These are phyloP conservation scores for Botrytis tulipae DNA, from an alignment of 2,329 filamentous ascomycete genomes.

Conservation along the genomic window DNA sequence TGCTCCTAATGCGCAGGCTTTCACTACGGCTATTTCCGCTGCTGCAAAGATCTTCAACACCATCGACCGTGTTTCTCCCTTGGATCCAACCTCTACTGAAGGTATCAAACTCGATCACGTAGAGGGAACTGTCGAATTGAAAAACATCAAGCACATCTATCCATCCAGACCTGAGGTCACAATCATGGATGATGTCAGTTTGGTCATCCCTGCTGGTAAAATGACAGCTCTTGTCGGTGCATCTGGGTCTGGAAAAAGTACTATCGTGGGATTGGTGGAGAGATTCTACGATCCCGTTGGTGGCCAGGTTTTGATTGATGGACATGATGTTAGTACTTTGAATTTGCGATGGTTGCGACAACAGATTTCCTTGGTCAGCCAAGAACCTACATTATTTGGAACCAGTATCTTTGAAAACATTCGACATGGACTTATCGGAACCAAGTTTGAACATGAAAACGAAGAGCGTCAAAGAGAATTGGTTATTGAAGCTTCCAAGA, in stretches of 20 bases:
- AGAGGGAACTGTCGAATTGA: conserved; percentile 75
- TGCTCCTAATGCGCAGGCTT: conserved; percentile 81
- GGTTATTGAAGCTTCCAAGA: conserved; percentile 78
- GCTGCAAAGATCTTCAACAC: conserved; percentile 91
- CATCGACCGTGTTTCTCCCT: conserved; percentile 81
- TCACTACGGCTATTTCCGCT: conserved; percentile 78
- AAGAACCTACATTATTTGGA: conserved; percentile 88
- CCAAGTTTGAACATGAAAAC: conserved; percentile 65
- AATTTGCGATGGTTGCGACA: conserved; percentile 90
- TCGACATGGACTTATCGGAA: conserved; percentile 84
- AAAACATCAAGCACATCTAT: conserved; percentile 87
- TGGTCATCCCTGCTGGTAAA: conserved; percentile 83
- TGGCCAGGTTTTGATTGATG: conserved; percentile 78
- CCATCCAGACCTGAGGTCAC: conserved; percentile 87
- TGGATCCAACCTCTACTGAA: conserved; percentile 70
- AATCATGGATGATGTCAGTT: conserved; percentile 79
- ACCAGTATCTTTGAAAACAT: conserved; percentile 91
- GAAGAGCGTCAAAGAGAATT: conserved; percentile 68
- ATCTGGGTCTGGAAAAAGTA: conserved; percentile 92
- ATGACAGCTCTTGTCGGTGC: conserved; percentile 91
- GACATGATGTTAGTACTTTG: conserved; percentile 73
- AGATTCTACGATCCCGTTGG: conserved; percentile 89
- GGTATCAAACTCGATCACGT: conserved; percentile 74
- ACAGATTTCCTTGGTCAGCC: conserved; percentile 88
- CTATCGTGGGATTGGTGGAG: conserved; percentile 88